Percentiles rank a stretch among this genome's conserved stretches.
Conservation (phyloP, 305 asterid genomes). For the Fraxinus dipetala region DNA sequence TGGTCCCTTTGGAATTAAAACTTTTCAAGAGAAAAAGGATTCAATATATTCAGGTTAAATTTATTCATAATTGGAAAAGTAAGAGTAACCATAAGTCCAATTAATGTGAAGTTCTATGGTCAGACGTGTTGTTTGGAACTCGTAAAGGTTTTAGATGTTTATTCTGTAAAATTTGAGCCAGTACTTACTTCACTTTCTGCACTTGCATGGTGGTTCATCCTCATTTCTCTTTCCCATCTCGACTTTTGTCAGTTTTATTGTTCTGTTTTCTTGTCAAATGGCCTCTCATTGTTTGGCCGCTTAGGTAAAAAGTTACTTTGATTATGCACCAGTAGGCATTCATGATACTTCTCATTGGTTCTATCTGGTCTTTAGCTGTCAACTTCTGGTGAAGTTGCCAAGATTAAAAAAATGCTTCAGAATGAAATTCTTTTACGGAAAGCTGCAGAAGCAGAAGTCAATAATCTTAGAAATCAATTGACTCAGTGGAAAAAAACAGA, state of each 20-base stretch:
- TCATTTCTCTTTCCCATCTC: not conserved
- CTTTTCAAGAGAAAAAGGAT: not conserved
- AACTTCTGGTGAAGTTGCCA: constrained; percentile 51
- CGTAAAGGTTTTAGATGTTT: not conserved
- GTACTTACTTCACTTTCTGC: not conserved
- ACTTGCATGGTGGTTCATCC: not conserved
- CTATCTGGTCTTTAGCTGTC: constrained; percentile 33
- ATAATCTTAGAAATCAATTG: constrained; percentile 47
- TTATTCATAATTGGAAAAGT: not conserved
- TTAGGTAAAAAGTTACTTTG: not conserved
- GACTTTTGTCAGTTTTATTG: not conserved
- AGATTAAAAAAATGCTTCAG: constrained; percentile 52
- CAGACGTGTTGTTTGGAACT: not conserved
- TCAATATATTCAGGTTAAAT: not conserved
- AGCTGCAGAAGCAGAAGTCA: constrained; percentile 66
- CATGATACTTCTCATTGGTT: not conserved
- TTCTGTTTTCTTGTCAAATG: not conserved
- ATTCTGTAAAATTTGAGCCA: not conserved
- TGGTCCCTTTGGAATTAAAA: constrained; percentile 8
- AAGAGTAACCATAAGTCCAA: not conserved
- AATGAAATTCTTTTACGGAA: constrained; percentile 55
- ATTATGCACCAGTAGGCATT: not conserved
- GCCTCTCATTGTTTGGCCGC: not conserved
- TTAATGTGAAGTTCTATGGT: constrained; percentile 3
- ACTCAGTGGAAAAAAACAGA: constrained; percentile 55